These are phyloP conservation scores for Cylindricascospora bacillispora DNA, from an alignment of 1,139 yeast genomes.

Conservation along the genomic window DNA sequence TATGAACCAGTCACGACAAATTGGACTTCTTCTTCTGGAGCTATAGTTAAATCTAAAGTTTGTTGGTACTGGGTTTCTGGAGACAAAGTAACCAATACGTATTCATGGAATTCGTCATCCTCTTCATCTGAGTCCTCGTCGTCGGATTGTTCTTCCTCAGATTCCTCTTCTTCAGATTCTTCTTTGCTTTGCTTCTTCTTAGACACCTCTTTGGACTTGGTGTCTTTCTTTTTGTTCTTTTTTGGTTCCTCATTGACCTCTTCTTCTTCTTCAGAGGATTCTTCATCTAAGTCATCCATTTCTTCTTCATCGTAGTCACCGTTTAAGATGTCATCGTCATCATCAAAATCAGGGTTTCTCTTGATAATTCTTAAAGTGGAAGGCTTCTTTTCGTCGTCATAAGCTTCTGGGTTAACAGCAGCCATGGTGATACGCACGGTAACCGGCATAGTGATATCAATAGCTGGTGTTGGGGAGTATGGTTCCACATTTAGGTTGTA, in stretches of 20 bases:
- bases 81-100: conserved; percentile 76
- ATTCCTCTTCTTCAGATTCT: conserved; percentile 13
- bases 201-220: conserved; percentile 14
- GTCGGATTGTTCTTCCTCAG: conserved; percentile 23
- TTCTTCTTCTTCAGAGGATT: conserved; percentile 29
- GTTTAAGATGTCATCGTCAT: conserved; percentile 35
- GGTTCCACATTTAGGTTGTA: conserved; percentile 79
- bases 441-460: conserved; percentile 74
- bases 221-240: neutral
- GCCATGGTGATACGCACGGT: conserved; percentile 90
- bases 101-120: conserved; percentile 63
- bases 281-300: conserved; percentile 37
- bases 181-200: conserved; percentile 21
- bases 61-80: conserved; percentile 84
- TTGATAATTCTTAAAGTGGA: conserved; percentile 83
- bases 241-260: conserved; percentile 27
- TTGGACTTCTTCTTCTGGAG: conserved; percentile 87
- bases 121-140: conserved; percentile 28
- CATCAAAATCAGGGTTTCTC: conserved; percentile 44
- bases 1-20: conserved; percentile 94
- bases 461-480: conserved; percentile 75
- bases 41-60: conserved; percentile 76
- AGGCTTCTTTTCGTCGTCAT: conserved; percentile 69
- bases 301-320: conserved; percentile 44
- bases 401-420: conserved; percentile 83